A percentile compares a stretch with the other conserved stretches of the same genome.
Evolutionary conservation across 2,329 filamentous ascomycete genomes (phyloP).

Genomic region (Diplodia corticola): DNA sequence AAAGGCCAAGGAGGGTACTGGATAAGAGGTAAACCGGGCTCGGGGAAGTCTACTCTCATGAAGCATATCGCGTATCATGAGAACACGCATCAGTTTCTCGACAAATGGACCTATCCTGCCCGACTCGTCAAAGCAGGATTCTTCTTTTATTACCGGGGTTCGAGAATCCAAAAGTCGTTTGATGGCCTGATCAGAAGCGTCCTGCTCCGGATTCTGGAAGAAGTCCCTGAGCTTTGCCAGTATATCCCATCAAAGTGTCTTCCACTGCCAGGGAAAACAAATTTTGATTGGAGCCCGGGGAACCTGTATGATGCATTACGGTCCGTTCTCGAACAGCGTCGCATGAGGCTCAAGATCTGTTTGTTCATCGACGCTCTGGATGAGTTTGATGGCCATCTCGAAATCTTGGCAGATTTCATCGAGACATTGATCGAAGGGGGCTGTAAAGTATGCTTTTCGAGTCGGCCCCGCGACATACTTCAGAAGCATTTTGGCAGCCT

Average conservation of each 20-base stretch:
- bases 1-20: constrained; percentile 23
- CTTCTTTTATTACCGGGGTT: constrained; percentile 48
- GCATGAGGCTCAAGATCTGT: neutral
- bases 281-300: neutral
- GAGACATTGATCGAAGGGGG: neutral
- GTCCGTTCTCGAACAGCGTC: neutral
- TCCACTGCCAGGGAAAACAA: neutral
- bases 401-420: neutral
- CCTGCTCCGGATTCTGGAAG: constrained; percentile 36
- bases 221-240: neutral
- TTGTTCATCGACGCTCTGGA: constrained; percentile 14
- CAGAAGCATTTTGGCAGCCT: constrained; percentile 20
- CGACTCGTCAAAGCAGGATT: constrained; percentile 38
- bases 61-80: constrained; percentile 21
- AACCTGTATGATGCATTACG: neutral
- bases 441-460: constrained; percentile 20
- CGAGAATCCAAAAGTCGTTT: constrained; percentile 43
- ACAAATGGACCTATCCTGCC: constrained; percentile 32
- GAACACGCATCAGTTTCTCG: constrained; percentile 31
- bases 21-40: constrained; percentile 49
- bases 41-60: constrained; percentile 52
- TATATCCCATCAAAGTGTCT: neutral
- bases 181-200: constrained; percentile 43
- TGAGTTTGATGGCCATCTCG: constrained; percentile 3
- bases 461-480: constrained; percentile 24